Evolutionary conservation across 2,329 filamentous ascomycete species (phyloP), one percentile per base, ranked within the genome.

Genomic region (Aspergillus bombycis): DNA sequence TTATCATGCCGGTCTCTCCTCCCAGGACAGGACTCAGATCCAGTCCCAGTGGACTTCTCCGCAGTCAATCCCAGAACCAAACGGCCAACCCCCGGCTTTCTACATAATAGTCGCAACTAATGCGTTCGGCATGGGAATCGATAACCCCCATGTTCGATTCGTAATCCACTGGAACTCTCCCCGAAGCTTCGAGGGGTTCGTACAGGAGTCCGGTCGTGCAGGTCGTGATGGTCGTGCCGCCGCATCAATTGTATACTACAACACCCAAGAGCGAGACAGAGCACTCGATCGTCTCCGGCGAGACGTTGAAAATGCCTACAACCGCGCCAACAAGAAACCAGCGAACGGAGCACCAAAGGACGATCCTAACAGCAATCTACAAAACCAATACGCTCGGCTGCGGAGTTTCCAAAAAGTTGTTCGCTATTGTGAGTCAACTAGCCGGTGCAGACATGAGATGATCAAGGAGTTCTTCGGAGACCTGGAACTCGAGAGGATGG

Each of bases 91-190:
- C 75, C 83, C 86, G 30, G 91, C 91, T 1, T 97, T 95, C 79
- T 93, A 95, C 75, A 88, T 98, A 56, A 94, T 98, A 65, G 93
- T 97, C 32, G 94, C 94, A 1, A 98, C 94, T 0, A 98, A 93
- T 1, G 94, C 94, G 0, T 98, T 98, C 72, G 94, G 94, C 2
- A 98, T 98, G 94, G 94, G 94, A 30, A 97, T 98, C 67, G 94
- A 98, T 78, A 97, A 97, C 77, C 89, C 95, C 58, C 91, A 96
- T 70, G 94, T 98, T 12, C 91, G 94, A 3, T 97, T 97, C 71
- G 94, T 98, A 1, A 89, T 95, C 1, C 94, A 98, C 78, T 98
- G 94, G 93, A 91, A 93, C 63, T 85, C 97, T 11, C 92, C 94
- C 11, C 96, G 96, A 74, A 95, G 91, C 3, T 97, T 98, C 75